Base-by-base conservation (phyloP, 805 yeast species). In the Suhomyces faveliae region DNA sequence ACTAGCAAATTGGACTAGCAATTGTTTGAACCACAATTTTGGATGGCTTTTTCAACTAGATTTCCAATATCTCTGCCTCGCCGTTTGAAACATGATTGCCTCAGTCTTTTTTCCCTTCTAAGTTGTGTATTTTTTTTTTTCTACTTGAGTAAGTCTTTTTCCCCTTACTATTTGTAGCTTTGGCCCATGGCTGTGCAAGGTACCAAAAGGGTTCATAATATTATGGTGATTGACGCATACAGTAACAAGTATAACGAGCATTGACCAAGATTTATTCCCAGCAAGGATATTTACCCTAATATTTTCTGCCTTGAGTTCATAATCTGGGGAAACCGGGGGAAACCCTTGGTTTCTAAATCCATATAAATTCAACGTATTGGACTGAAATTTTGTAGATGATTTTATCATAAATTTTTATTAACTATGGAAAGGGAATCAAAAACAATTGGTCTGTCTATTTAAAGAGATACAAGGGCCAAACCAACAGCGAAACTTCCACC, bases 101-200 rank as follows among this genome's bases (percentile, higher is more conserved):
- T n/a, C n/a, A n/a, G n/a, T n/a, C n/a, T n/a, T n/a, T n/a, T n/a
- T n/a, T n/a, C n/a, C n/a, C n/a, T n/a, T n/a, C n/a, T n/a, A n/a
- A n/a, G n/a, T n/a, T 24, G n/a, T 24, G 12, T 15, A 12, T 2
- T 5, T 13, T n/a, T 13, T n/a, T 6, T 4, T 30, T 15, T 8
- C 55, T 51, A 81, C 81, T 56, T 84, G 69, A 46, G 55, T 64
- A 20, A 10, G 27, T 10, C 6, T 33, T 17, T 33, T 33, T 7
- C 17, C 10, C 6, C 27, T 7, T 6, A 10, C 10, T 15, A 33
- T 33, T 33, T 33, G 20, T 13, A 33, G 37, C 37, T 37, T 17
- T 37, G 40, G 22, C 12, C 40, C 40, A 24, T 9, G 23, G 19
- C 39, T 35, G 39, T 35, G 19, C 21, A 33, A 33, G 37, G 37